A percentile compares a stretch with the other conserved stretches of the same genome.
phyloP scores from a whole-genome alignment of 225 moss, liverwort and hornwort species.

The Physcomitrellopsis africana region DNA sequence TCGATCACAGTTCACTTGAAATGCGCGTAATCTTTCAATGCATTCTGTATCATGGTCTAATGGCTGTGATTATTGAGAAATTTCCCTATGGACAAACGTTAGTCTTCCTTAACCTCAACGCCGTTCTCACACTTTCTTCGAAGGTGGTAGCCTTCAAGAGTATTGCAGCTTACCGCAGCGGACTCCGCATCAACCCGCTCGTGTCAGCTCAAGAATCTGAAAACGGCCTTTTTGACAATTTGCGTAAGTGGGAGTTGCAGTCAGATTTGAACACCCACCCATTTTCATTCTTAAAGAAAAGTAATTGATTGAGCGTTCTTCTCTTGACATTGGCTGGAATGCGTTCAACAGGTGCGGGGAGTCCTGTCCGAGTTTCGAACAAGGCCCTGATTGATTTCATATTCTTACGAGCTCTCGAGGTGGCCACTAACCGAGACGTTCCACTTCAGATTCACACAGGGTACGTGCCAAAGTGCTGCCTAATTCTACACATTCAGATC shows the following conservation, averaged over 20 bases:
- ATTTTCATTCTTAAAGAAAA: background rate
- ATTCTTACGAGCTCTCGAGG: slow-evolving; percentile 78
- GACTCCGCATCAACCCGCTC: slow-evolving; percentile 79
- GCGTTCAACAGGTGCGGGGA: slow-evolving; percentile 49
- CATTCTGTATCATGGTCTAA: background rate
- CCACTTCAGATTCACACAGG: slow-evolving; percentile 96
- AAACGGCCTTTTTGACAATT: slow-evolving; percentile 70
- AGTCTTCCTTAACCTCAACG: slow-evolving; percentile 41
- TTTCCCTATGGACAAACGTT: background rate
- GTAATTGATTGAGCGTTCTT: background rate
- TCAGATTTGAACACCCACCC: background rate
- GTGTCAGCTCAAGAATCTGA: slow-evolving; percentile 84
- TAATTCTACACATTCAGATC: background rate
- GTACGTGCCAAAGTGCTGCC: slow-evolving; percentile 38
- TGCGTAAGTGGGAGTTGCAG: slow-evolving; percentile 41
- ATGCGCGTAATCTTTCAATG: background rate
- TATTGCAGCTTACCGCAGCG: slow-evolving; percentile 96
- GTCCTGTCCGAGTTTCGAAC: slow-evolving; percentile 72
- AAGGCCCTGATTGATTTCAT: slow-evolving; percentile 86
- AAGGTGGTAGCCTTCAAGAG: slow-evolving; percentile 93
- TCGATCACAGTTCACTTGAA: background rate
- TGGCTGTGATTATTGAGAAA: background rate
- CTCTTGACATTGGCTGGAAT: slow-evolving; percentile 12
- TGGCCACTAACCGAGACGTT: slow-evolving; percentile 71
- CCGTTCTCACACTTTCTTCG: slow-evolving; percentile 60